Evolutionary conservation across 495 filamentous ascomycete species (phyloP).

Genomic region (Aspergillus leporis): DNA sequence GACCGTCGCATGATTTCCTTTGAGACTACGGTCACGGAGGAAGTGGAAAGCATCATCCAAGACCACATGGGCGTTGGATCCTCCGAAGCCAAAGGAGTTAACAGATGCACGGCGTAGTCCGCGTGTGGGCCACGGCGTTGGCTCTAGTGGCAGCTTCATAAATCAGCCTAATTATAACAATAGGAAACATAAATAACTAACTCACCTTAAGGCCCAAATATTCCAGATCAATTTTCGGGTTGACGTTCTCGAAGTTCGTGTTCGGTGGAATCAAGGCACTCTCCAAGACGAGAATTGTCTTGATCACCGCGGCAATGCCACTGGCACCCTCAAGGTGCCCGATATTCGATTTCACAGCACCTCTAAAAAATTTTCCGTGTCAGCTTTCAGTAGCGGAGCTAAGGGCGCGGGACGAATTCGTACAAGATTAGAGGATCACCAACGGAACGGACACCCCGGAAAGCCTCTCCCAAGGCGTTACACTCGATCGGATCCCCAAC

Average conservation of each 20-base stretch:
- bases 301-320: conserved; percentile 61
- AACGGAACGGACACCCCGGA: conserved; percentile 37
- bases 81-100: conserved; percentile 67
- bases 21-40: background rate
- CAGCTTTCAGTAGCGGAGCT: conserved; percentile 3
- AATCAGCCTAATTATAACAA: conserved; percentile 7
- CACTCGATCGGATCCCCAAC: conserved; percentile 10
- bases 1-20: no score
- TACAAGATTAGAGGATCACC: conserved; percentile 19
- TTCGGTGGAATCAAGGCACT: conserved; percentile 41
- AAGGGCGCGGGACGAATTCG: background rate
- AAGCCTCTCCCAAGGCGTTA: conserved; percentile 42
- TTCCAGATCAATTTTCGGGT: conserved; percentile 37
- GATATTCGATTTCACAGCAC: conserved; percentile 39
- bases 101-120: conserved; percentile 48
- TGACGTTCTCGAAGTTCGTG: conserved; percentile 37
- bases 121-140: conserved; percentile 31
- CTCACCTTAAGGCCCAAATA: background rate
- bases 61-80: conserved; percentile 62
- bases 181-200: background rate
- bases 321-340: conserved; percentile 60
- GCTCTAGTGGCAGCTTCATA: background rate
- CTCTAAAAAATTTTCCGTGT: conserved; percentile 27
- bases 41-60: conserved; percentile 5
- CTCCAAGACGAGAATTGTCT: conserved; percentile 59